Evolutionary conservation across 495 filamentous ascomycete genomes (phyloP).

Genomic region (Venustampulla echinocandica): DNA sequence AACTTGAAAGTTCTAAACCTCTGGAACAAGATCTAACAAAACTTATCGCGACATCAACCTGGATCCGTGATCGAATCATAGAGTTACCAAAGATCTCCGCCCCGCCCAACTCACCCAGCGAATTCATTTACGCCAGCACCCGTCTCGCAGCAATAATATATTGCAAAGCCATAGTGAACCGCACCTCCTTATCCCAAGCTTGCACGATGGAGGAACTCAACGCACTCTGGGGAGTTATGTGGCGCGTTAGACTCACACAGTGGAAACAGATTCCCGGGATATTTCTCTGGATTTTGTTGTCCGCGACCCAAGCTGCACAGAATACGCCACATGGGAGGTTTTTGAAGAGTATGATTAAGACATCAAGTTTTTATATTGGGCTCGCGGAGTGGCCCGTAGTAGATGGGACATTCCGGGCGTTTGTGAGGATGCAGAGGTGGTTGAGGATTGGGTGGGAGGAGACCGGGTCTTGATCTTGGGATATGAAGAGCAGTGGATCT

Average conservation of each 20-base stretch:
- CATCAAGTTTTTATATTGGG: conserved; percentile 3
- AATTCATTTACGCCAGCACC: conserved; percentile 10
- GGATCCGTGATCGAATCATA: conserved; percentile 6
- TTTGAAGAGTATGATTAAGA: conserved; percentile 18
- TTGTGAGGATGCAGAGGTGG: conserved; percentile 17
- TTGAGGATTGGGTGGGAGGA: conserved; percentile 11
- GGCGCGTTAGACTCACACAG: conserved; percentile 12
- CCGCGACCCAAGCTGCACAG: conserved; percentile 13
- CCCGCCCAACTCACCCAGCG: neutral
- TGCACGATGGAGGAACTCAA: conserved; percentile 10
- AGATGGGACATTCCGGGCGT: conserved; percentile 4
- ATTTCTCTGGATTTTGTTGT: conserved; percentile 16
- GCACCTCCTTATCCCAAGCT: conserved; percentile 7
- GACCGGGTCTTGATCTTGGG: too few species aligned
- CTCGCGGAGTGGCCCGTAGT: conserved; percentile 12
- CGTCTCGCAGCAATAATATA: conserved; percentile 14
- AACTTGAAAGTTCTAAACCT: neutral
- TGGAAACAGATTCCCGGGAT: conserved; percentile 19
- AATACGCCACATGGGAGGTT: conserved; percentile 13
- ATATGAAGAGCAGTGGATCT: too few species aligned
- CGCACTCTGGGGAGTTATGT: conserved; percentile 14
- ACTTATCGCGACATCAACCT: conserved; percentile 7
- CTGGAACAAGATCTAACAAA: conserved; percentile 4
- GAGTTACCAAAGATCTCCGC: conserved; percentile 1
- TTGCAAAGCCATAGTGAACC: conserved; percentile 10